Conservation (phyloP, 2,329 filamentous ascomycete genomes). For the Xylariales sp. region DNA sequence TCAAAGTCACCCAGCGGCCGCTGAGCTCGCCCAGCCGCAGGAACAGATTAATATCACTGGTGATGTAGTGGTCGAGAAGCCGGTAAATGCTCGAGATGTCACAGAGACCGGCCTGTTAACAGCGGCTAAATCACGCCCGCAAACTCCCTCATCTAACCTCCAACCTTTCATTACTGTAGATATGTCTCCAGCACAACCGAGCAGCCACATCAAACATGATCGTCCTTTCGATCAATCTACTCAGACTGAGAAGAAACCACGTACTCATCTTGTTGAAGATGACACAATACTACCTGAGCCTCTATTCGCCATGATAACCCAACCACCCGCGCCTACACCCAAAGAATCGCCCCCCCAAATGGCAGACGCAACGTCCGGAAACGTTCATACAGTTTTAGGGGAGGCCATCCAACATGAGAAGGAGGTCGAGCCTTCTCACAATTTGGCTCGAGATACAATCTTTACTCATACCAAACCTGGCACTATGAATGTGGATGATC, state of each 20-base stretch:
- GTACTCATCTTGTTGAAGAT: slow-evolving; percentile 45
- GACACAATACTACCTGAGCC: slow-evolving; percentile 45
- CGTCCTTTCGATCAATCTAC: slow-evolving; percentile 52
- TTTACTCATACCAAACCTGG: slow-evolving; percentile 28
- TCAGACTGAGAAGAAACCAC: slow-evolving; percentile 52
- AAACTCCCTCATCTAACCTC: slow-evolving; percentile 35
- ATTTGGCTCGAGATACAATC: slow-evolving; percentile 10
- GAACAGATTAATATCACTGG: slow-evolving; percentile 29
- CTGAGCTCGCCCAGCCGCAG: slow-evolving; percentile 46
- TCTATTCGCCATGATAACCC: slow-evolving; percentile 40
- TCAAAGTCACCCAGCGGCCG: slow-evolving; percentile 44
- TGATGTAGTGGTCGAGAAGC: slow-evolving; percentile 15
- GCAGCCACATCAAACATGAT: slow-evolving; percentile 53
- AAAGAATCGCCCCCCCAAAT: slow-evolving; percentile 2
- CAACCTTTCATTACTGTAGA: slow-evolving; percentile 42
- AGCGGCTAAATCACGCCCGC: slow-evolving; percentile 33
- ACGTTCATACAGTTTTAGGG: background rate
- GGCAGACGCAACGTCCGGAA: background rate
- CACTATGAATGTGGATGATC: slow-evolving; percentile 9
- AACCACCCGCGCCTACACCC: background rate
- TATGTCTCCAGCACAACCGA: slow-evolving; percentile 51
- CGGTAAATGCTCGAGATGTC: slow-evolving; percentile 19
- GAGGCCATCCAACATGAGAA: slow-evolving; percentile 4
- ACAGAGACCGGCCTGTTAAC: slow-evolving; percentile 15
- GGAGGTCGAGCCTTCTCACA: background rate